A percentile compares a stretch with the other conserved stretches of the same genome.
These are phyloP conservation scores for Kazachstania taianensis DNA, from an alignment of 805 yeast species.

Conservation along the genomic window DNA sequence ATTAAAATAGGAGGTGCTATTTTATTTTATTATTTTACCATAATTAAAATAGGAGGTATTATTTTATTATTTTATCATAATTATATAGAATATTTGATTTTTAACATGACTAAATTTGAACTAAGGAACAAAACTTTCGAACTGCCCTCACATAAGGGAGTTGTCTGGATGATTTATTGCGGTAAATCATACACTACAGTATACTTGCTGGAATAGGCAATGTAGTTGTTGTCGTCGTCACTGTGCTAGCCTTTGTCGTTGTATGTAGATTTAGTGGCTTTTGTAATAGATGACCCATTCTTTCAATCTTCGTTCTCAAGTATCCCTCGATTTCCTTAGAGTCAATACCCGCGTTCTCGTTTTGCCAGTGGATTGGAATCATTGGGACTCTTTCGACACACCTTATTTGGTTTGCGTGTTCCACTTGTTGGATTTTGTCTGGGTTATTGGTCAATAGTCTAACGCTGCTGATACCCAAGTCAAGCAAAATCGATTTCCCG, in stretches of 20 bases:
- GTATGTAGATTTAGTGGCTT: constrained; percentile 31
- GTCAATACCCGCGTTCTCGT: constrained; percentile 53
- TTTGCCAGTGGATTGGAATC: constrained; percentile 90
- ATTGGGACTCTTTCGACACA: constrained; percentile 90
- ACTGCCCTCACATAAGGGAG: no score
- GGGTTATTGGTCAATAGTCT: constrained; percentile 89
- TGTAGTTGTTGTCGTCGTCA: not conserved
- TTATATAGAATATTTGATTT: no score
- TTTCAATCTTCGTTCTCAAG: constrained; percentile 82
- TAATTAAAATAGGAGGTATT: no score
- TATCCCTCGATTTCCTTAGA: constrained; percentile 88
- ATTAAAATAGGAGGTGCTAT: no score
- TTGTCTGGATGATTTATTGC: no score
- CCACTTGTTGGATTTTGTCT: constrained; percentile 90
- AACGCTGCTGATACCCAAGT: constrained; percentile 63
- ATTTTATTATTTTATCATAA: no score
- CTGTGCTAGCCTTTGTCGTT: not conserved
- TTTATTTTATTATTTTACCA: no score
- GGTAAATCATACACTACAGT: no score
- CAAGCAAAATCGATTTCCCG: constrained; percentile 87
- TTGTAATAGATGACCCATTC: constrained; percentile 90
- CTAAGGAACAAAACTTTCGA: no score
- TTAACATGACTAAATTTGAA: no score
- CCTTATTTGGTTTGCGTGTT: constrained; percentile 64
- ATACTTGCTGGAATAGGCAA: not conserved